Evolutionary conservation across 306 rosid genomes (phyloP).

Genomic region (Alnus rubra): DNA sequence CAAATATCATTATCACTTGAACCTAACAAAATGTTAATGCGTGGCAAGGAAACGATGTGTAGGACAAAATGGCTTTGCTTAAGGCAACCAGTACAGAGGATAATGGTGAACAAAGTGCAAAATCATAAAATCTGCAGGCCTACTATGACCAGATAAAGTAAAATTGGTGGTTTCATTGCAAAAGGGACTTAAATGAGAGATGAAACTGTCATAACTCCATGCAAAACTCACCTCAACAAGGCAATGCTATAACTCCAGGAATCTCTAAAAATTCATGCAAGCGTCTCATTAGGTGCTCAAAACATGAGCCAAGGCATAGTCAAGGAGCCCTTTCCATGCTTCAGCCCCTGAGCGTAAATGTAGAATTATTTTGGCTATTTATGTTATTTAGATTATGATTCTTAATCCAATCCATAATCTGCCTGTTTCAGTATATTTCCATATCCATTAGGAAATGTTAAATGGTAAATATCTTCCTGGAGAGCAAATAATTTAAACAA

Average conservation of each 20-base stretch:
- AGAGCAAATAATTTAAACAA: background rate
- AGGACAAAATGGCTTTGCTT: background rate
- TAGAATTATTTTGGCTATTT: too few relatives aligned
- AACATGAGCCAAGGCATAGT: background rate
- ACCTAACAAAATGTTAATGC: background rate
- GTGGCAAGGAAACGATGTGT: constrained; percentile 3
- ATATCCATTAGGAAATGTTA: background rate
- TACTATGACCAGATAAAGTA: background rate
- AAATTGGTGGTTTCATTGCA: background rate
- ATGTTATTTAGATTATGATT: background rate
- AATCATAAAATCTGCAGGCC: background rate
- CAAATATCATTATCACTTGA: background rate
- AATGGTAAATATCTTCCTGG: background rate
- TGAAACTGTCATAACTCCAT: background rate
- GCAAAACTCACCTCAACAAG: background rate
- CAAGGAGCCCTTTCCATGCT: constrained; percentile 3
- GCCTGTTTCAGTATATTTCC: background rate
- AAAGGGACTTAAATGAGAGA: constrained; percentile 1
- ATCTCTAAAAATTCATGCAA: background rate
- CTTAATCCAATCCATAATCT: background rate
- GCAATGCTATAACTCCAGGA: background rate
- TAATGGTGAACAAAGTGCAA: background rate
- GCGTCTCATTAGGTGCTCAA: background rate
- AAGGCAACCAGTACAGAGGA: background rate
- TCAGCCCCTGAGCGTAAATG: too few relatives aligned